Conservation (phyloP, 441 rosid species). For the Populus hybrid region DNA sequence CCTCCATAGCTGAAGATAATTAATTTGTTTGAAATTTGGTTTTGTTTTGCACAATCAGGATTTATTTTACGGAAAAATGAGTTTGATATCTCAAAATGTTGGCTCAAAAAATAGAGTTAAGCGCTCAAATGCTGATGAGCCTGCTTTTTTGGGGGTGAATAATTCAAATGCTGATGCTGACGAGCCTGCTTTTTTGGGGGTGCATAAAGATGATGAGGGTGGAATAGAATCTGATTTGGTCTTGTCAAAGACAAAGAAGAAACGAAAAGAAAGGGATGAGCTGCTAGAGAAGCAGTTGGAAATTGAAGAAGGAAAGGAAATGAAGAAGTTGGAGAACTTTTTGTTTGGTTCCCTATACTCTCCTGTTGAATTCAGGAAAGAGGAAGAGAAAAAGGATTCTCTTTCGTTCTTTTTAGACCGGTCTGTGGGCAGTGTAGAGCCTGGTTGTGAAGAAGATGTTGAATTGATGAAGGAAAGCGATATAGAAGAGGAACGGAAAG, state of each 20-base stretch:
- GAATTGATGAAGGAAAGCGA: slow-evolving; percentile 32
- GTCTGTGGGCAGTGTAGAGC: slow-evolving; percentile 31
- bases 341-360: slow-evolving; percentile 78
- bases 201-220: slow-evolving; percentile 26
- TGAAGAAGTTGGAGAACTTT: slow-evolving; percentile 65
- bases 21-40: neutral
- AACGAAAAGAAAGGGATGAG: slow-evolving; percentile 46
- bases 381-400: slow-evolving; percentile 30
- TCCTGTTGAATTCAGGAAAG: slow-evolving; percentile 68
- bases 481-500: slow-evolving; percentile 46
- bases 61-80: slow-evolving; percentile 27
- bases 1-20: neutral
- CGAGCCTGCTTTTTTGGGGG: slow-evolving; percentile 26
- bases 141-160: slow-evolving; percentile 26
- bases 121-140: slow-evolving; percentile 26
- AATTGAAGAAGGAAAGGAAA: slow-evolving; percentile 52
- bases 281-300: slow-evolving; percentile 24
- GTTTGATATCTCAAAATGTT: slow-evolving; percentile 61
- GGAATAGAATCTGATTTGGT: slow-evolving; percentile 29
- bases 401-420: slow-evolving; percentile 60
- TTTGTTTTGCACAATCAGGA: neutral
- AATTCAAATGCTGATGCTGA: slow-evolving; percentile 28
- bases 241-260: slow-evolving; percentile 39
- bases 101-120: slow-evolving; percentile 34
- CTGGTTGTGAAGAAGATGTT: slow-evolving; percentile 37